phyloP scores from a whole-genome alignment of 257 asterid genomes.

The Cruciata laevipes region DNA sequence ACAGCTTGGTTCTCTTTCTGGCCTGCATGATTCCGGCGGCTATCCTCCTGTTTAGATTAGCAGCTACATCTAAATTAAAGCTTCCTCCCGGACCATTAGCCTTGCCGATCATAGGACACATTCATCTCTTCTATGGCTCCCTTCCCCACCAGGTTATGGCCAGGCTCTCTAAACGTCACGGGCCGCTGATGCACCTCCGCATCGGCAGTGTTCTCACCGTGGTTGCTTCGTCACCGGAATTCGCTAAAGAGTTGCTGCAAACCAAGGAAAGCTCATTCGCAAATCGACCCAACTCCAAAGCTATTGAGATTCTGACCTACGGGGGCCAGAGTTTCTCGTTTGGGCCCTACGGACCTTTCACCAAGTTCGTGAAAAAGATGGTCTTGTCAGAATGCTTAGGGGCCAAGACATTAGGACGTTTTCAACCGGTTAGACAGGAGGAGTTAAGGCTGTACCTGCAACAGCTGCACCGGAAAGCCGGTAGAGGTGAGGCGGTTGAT shows the following conservation, averaged over 20 bases:
- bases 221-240: conserved; percentile 60
- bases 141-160: conserved; percentile 72
- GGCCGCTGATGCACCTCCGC: conserved; percentile 43
- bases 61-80: too few relatives aligned
- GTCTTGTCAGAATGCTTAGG: too few relatives aligned
- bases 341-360: too few relatives aligned
- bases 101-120: conserved; percentile 65
- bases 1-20: too few relatives aligned
- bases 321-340: too few relatives aligned
- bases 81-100: conserved; percentile 60
- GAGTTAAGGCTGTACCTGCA: conserved; percentile 31
- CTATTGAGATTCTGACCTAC: conserved; percentile 45
- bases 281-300: conserved; percentile 42
- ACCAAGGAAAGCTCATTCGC: conserved; percentile 45
- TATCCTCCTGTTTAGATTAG: too few relatives aligned
- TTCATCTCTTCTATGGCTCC: conserved; percentile 63
- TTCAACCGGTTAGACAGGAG: conserved; percentile 43
- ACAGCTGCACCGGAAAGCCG: conserved; percentile 21
- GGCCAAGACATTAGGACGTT: too few relatives aligned
- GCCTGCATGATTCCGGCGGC: too few relatives aligned
- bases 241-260: conserved; percentile 49
- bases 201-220: conserved; percentile 56
- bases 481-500: conserved; percentile 31
- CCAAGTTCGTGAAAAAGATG: too few relatives aligned
- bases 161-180: conserved; percentile 40